Conservation (phyloP, 805 yeast species). For the Metschnikowia picachoensis region DNA sequence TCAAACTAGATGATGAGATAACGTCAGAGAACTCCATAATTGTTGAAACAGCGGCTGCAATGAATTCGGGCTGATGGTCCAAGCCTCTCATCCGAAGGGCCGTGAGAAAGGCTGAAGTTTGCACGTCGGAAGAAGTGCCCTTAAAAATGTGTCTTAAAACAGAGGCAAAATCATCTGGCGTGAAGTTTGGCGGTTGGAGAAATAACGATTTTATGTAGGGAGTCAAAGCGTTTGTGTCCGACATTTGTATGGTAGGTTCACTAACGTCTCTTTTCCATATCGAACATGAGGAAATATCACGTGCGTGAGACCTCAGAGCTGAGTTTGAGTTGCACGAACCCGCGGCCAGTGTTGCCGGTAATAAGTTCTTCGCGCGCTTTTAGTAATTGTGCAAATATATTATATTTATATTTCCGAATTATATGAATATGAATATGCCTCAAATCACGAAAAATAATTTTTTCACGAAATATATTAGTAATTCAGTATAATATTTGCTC, state of each 20-base stretch:
- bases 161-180: constrained; percentile 58
- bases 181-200: constrained; percentile 55
- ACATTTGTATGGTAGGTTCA: constrained; percentile 5
- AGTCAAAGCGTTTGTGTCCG: constrained; percentile 30
- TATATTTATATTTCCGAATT: too few species aligned
- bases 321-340: too few species aligned
- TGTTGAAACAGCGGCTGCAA: constrained; percentile 81
- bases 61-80: constrained; percentile 76
- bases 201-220: constrained; percentile 68
- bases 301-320: too few species aligned
- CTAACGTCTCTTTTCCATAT: not conserved
- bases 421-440: too few species aligned
- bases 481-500: too few species aligned
- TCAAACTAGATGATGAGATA: constrained; percentile 45
- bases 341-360: too few species aligned
- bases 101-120: constrained; percentile 74
- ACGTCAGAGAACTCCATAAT: constrained; percentile 61
- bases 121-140: constrained; percentile 61
- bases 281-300: too few species aligned
- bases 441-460: too few species aligned
- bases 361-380: too few species aligned
- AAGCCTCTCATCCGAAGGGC: constrained; percentile 68
- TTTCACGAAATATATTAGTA: too few species aligned
- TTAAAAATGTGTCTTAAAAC: constrained; percentile 62
- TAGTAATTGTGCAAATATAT: too few species aligned